These are phyloP conservation scores for Pontederia crassipes DNA, from an alignment of 176 grass and related monocot species.

Conservation along the genomic window DNA sequence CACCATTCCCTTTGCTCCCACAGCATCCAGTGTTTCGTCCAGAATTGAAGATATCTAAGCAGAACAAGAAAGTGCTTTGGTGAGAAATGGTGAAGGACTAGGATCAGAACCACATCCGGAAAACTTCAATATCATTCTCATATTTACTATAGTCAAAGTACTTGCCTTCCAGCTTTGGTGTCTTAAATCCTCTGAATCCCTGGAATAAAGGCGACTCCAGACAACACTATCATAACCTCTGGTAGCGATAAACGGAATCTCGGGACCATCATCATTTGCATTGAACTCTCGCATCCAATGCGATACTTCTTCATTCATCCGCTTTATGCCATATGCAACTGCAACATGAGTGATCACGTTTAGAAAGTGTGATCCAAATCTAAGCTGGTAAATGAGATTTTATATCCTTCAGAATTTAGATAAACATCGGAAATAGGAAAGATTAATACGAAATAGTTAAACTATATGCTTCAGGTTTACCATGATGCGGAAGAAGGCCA, in stretches of 20 bases:
- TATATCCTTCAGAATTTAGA: background rate
- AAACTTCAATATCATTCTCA: background rate
- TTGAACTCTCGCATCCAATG: slow-evolving; percentile 57
- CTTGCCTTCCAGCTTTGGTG: slow-evolving; percentile 42
- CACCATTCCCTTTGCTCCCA: slow-evolving; percentile 83
- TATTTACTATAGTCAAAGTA: background rate
- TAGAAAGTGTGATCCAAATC: background rate
- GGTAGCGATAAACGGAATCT: slow-evolving; percentile 73
- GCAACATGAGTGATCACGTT: slow-evolving; percentile 1
- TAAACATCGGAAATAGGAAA: no score
- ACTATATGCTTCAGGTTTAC: slow-evolving; percentile 24
- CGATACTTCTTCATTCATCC: slow-evolving; percentile 77
- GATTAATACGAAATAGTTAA: background rate
- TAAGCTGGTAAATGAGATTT: background rate
- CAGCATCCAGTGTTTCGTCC: slow-evolving; percentile 54
- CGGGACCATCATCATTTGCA: slow-evolving; percentile 27
- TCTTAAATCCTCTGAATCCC: slow-evolving; percentile 34
- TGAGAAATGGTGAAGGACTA: background rate
- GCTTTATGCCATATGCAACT: slow-evolving; percentile 84
- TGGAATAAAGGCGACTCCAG: slow-evolving; percentile 76
- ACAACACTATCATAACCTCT: slow-evolving; percentile 93
- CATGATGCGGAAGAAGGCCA: slow-evolving; percentile 92
- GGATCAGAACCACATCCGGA: background rate
- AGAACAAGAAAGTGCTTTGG: background rate
- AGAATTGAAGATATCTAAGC: slow-evolving; percentile 72